phyloP scores from a whole-genome alignment of 345 rosid genomes.

The Bruguiera gymnorhiza region DNA sequence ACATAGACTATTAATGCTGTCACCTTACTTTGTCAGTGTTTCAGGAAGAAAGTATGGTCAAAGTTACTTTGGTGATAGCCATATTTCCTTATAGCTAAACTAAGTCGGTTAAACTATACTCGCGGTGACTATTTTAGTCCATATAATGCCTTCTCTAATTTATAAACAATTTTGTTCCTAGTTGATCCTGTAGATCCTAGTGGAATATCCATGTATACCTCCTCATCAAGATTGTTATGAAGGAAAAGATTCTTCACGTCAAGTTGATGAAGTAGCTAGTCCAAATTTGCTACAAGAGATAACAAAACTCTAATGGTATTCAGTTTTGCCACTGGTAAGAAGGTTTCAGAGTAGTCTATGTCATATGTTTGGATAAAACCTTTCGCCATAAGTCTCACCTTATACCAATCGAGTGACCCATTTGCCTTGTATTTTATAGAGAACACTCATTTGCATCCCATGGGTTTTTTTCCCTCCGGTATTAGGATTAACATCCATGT shows the following conservation, averaged over 20 bases:
- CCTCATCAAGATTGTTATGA: not conserved
- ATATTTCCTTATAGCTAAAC: not conserved
- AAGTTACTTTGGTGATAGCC: not conserved
- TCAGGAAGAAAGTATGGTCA: not conserved
- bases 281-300: not conserved
- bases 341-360: not conserved
- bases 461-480: too few species aligned
- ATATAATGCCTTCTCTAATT: not conserved
- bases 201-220: not conserved
- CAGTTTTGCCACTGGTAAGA: not conserved
- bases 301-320: not conserved
- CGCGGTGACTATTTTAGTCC: not conserved
- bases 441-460: too few species aligned
- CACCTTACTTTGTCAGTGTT: not conserved
- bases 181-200: not conserved
- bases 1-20: not conserved
- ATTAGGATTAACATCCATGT: too few species aligned
- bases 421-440: not conserved
- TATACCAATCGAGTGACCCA: not conserved
- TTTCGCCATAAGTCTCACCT: not conserved
- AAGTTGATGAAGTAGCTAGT: not conserved
- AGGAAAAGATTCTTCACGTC: not conserved
- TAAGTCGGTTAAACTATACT: not conserved
- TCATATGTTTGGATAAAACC: not conserved
- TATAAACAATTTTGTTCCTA: not conserved